These are phyloP conservation scores for Cercophora samala DNA, from an alignment of 495 filamentous ascomycete genomes.

Conservation along the genomic window DNA sequence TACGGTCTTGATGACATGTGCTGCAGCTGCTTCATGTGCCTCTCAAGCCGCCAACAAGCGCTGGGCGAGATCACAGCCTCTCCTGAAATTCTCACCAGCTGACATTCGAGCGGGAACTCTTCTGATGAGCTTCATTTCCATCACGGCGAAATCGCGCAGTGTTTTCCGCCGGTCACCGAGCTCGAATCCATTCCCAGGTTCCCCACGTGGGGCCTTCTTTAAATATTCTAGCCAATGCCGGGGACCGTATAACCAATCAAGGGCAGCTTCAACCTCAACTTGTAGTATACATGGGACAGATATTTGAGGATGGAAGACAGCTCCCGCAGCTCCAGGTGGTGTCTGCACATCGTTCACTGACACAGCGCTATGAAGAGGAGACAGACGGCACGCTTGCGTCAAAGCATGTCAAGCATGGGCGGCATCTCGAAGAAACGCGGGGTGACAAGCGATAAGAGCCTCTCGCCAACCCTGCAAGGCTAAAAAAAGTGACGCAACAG, in stretches of 20 bases:
- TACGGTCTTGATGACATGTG: constrained; percentile 22
- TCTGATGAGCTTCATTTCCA: constrained; percentile 2
- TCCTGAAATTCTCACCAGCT: neutral
- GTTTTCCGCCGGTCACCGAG: neutral
- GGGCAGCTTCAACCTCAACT: neutral
- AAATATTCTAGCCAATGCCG: neutral
- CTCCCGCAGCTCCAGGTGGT: neutral
- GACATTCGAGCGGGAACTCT: neutral
- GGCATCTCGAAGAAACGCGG: constrained; percentile 7
- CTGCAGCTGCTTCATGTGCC: constrained; percentile 5
- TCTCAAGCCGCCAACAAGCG: constrained; percentile 13
- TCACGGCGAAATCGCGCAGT: constrained; percentile 10
- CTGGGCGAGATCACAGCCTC: constrained; percentile 1
- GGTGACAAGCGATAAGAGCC: neutral
- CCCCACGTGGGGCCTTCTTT: constrained; percentile 11
- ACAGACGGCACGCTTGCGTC: constrained; percentile 5
- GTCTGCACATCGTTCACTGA: neutral
- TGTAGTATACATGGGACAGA: neutral
- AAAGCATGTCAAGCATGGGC: neutral
- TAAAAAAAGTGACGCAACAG: constrained; percentile 17
- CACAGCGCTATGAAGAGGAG: neutral
- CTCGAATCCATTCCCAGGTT: constrained; percentile 5
- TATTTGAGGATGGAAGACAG: neutral
- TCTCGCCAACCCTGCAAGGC: constrained; percentile 16
- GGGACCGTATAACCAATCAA: constrained; percentile 1